A percentile compares a stretch with the other conserved stretches of the same genome.
phyloP scores from a whole-genome alignment of 1,284 basidiomycete genomes.

The Pisolithus thermaeus region DNA sequence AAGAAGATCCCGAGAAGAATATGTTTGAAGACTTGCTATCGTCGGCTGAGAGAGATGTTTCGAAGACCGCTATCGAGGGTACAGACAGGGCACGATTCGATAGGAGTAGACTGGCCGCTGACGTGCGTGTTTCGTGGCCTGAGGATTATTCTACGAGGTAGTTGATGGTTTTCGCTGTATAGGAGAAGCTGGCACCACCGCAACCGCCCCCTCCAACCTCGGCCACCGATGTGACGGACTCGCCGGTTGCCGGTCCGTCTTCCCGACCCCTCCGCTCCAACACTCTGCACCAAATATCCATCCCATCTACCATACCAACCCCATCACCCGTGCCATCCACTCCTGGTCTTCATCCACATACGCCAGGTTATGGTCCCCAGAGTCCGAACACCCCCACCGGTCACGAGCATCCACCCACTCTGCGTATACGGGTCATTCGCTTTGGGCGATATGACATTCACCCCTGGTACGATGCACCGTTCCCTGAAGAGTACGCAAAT shows the following conservation, averaged over 20 bases:
- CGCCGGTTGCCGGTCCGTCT: slow-evolving; percentile 51
- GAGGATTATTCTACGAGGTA: not conserved
- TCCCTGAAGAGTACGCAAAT: slow-evolving; percentile 95
- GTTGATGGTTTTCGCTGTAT: slow-evolving; percentile 12
- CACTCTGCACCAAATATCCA: slow-evolving; percentile 34
- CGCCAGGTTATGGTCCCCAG: slow-evolving; percentile 29
- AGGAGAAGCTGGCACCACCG: slow-evolving; percentile 51
- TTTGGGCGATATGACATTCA: slow-evolving; percentile 96
- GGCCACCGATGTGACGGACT: slow-evolving; percentile 35
- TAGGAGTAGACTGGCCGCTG: slow-evolving; percentile 61
- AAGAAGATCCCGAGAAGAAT: slow-evolving; percentile 50
- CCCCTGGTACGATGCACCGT: slow-evolving; percentile 99
- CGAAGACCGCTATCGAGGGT: slow-evolving; percentile 61
- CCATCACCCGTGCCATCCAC: slow-evolving; percentile 36
- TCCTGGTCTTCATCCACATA: slow-evolving; percentile 31
- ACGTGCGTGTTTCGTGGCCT: slow-evolving; percentile 41
- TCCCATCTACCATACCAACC: slow-evolving; percentile 24
- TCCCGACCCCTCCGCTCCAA: slow-evolving; percentile 60
- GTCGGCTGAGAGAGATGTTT: slow-evolving; percentile 69
- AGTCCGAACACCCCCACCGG: slow-evolving; percentile 19
- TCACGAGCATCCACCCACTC: slow-evolving; percentile 34
- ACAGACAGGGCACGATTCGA: slow-evolving; percentile 78
- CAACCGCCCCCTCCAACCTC: slow-evolving; percentile 29
- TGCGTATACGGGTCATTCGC: slow-evolving; percentile 82
- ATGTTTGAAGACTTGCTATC: slow-evolving; percentile 80